These are phyloP conservation scores for Fusarium sp. DNA, from an alignment of 2,329 filamentous ascomycete species.

Conservation along the genomic window DNA sequence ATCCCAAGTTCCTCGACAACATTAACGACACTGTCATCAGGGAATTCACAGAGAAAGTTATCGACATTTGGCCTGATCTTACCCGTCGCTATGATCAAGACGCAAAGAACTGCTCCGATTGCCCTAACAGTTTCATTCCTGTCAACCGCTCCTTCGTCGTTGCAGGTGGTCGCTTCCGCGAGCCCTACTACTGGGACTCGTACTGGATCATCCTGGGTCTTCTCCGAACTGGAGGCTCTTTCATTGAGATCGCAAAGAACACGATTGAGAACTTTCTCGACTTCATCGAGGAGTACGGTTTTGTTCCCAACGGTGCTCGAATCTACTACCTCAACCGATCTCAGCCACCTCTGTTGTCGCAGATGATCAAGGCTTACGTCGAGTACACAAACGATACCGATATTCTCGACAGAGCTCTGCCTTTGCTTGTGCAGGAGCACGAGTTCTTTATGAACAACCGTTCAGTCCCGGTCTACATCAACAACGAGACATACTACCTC, in stretches of 20 bases:
- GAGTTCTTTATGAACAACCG: slow-evolving; percentile 73
- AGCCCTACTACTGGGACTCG: slow-evolving; percentile 79
- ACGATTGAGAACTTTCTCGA: slow-evolving; percentile 79
- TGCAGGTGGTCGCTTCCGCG: slow-evolving; percentile 76
- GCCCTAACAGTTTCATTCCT: slow-evolving; percentile 74
- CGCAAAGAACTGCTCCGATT: slow-evolving; percentile 66
- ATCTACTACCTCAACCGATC: slow-evolving; percentile 76
- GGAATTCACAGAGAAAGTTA: slow-evolving; percentile 73
- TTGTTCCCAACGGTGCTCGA: slow-evolving; percentile 76
- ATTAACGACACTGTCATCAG: slow-evolving; percentile 69
- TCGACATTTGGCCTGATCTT: slow-evolving; percentile 76
- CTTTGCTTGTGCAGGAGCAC: slow-evolving; percentile 72
- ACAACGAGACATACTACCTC: slow-evolving; percentile 64
- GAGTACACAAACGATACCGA: slow-evolving; percentile 73
- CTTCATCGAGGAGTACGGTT: slow-evolving; percentile 72
- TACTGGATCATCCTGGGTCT: slow-evolving; percentile 77
- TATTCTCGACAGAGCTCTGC: slow-evolving; percentile 70
- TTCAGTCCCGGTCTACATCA: slow-evolving; percentile 63
- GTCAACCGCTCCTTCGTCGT: slow-evolving; percentile 77
- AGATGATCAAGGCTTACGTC: slow-evolving; percentile 74
- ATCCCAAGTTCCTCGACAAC: slow-evolving; percentile 68
- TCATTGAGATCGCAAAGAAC: slow-evolving; percentile 72
- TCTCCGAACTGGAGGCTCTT: slow-evolving; percentile 72
- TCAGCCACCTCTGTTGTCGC: slow-evolving; percentile 73
- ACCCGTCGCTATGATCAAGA: slow-evolving; percentile 69